phyloP scores from a whole-genome alignment of 345 rosid species.

The Eucalyptus albens region DNA sequence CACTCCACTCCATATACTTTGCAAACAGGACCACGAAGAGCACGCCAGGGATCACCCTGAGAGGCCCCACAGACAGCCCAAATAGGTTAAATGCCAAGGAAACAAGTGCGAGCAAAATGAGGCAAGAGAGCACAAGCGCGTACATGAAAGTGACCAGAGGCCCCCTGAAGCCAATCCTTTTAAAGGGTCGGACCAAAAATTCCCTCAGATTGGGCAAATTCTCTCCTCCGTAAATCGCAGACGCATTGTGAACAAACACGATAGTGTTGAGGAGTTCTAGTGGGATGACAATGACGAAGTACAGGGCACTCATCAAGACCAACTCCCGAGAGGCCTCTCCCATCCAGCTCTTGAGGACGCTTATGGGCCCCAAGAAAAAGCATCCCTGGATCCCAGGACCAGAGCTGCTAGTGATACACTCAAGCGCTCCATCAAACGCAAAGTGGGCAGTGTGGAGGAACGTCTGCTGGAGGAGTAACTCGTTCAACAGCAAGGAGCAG shows the following conservation, averaged over 20 bases:
- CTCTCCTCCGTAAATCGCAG: constrained; percentile 1
- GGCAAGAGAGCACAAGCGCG: neutral
- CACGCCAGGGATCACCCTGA: neutral
- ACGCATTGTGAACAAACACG: constrained; percentile 1
- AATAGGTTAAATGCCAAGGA: neutral
- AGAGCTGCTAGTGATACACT: neutral
- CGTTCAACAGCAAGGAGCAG: neutral
- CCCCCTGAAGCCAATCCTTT: constrained; percentile 6
- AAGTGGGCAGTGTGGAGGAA: neutral
- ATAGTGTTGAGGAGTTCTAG: constrained; percentile 20
- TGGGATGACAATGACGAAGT: neutral
- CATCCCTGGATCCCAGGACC: neutral
- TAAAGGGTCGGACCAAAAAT: neutral
- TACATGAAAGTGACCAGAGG: constrained; percentile 25
- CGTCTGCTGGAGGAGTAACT: constrained; percentile 2
- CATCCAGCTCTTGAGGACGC: neutral
- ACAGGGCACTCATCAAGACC: neutral
- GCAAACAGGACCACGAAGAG: neutral
- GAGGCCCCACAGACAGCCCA: neutral
- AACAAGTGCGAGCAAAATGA: neutral
- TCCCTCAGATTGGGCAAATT: neutral
- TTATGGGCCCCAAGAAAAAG: neutral
- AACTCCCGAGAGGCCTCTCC: neutral
- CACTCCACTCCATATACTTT: constrained; percentile 23
- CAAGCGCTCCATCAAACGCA: neutral